Conservation (phyloP, 2,329 filamentous ascomycete genomes). For the Juglanconis oblonga region DNA sequence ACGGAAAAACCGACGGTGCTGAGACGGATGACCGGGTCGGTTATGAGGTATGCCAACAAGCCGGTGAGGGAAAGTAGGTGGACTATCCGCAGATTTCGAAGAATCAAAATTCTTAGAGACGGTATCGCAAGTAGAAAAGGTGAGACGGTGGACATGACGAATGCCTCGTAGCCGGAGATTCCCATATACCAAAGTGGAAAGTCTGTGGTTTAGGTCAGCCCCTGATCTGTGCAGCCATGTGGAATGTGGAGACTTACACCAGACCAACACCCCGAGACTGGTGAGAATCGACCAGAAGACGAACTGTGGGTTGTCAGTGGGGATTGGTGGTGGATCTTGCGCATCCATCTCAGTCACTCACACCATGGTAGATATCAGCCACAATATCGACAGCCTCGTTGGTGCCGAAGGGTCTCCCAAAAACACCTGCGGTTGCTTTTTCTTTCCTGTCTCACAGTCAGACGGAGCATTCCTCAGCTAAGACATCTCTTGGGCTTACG, state of each 20-base stretch:
- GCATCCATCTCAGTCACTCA: slow-evolving; percentile 41
- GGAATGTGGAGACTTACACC: slow-evolving; percentile 68
- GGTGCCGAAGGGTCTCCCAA: slow-evolving; percentile 71
- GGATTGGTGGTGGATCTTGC: slow-evolving; percentile 4
- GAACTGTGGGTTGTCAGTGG: slow-evolving; percentile 54
- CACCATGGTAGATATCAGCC: slow-evolving; percentile 89
- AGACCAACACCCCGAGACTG: slow-evolving; percentile 81
- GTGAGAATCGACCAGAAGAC: slow-evolving; percentile 96
- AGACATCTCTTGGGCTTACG: slow-evolving; percentile 19
- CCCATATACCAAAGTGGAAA: slow-evolving; percentile 99
- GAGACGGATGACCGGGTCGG: slow-evolving; percentile 70
- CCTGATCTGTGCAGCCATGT: neutral
- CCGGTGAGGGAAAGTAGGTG: slow-evolving; percentile 74
- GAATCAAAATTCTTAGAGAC: slow-evolving; percentile 63
- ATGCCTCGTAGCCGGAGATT: slow-evolving; percentile 90
- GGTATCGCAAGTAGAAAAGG: slow-evolving; percentile 74
- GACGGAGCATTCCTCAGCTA: neutral
- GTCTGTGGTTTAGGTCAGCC: slow-evolving; percentile 45
- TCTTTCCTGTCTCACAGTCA: slow-evolving; percentile 59
- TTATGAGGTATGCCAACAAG: slow-evolving; percentile 74
- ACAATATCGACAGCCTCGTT: slow-evolving; percentile 72
- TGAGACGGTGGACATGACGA: slow-evolving; percentile 81
- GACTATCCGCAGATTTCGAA: slow-evolving; percentile 65
- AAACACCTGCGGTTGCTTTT: slow-evolving; percentile 67
- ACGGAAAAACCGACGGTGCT: slow-evolving; percentile 80